phyloP scores from a whole-genome alignment of 371 early-diverging fungal genomes.

The Mucor circinelloides region DNA sequence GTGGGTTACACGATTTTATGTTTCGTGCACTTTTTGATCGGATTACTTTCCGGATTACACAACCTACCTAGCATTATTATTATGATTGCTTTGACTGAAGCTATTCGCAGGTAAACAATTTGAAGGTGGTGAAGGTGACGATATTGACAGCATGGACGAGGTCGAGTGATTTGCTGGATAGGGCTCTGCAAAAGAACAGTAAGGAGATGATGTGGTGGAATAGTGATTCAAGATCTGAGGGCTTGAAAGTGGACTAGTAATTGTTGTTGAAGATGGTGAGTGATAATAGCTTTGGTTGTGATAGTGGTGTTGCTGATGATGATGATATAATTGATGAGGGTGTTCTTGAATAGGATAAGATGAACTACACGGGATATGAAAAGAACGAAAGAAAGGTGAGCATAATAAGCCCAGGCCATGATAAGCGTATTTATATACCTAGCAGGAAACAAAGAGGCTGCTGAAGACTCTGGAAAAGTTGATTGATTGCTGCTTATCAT shows the following conservation, averaged over 20 bases:
- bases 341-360: not conserved
- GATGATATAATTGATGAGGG: not conserved
- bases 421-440: constrained; percentile 2
- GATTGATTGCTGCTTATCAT: constrained; percentile 6
- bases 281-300: not conserved
- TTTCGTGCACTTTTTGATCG: constrained; percentile 11
- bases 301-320: not conserved
- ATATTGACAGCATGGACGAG: not conserved
- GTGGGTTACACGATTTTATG: constrained; percentile 19
- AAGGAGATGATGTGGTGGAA: constrained; percentile 1
- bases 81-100: not conserved
- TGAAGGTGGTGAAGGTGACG: constrained; percentile 8
- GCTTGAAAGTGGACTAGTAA: constrained; percentile 9
- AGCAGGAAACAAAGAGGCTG: constrained; percentile 3
- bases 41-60: constrained; percentile 18
- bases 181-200: not conserved
- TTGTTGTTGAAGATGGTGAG: constrained; percentile 2
- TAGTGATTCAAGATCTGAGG: constrained; percentile 14
- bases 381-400: not conserved
- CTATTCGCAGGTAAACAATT: not conserved
- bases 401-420: not conserved
- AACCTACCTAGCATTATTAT: not conserved
- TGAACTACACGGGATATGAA: not conserved
- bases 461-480: constrained; percentile 4
- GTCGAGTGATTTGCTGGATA: not conserved